Percentiles rank a stretch among this genome's conserved stretches.
Evolutionary conservation across 2,329 filamentous ascomycete species (phyloP).

Genomic region (Xylaria sp.): DNA sequence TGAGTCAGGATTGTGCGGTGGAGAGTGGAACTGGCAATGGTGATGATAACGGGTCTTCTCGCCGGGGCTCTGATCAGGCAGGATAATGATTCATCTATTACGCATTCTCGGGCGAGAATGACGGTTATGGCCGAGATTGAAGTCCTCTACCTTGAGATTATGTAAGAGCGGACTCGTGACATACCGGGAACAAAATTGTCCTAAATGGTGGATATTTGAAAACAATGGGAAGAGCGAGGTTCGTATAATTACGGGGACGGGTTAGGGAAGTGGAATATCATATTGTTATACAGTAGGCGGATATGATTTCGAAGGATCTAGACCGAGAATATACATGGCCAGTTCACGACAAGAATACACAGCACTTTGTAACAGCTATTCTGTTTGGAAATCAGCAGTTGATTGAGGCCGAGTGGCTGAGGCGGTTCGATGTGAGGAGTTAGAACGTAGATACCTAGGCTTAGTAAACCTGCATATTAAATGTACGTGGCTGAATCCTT

Average conservation of each 20-base stretch:
- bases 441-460: neutral
- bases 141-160: too few species aligned
- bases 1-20: neutral
- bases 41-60: neutral
- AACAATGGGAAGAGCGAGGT: neutral
- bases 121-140: too few species aligned
- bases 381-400: too few species aligned
- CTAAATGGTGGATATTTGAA: neutral
- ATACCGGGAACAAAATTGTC: too few species aligned
- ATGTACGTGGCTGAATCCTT: neutral
- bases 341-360: too few species aligned
- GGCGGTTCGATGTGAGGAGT: too few species aligned
- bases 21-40: neutral
- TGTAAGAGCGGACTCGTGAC: too few species aligned
- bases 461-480: slow-evolving; percentile 3
- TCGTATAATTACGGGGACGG: neutral
- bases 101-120: too few species aligned
- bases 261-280: neutral
- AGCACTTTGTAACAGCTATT: too few species aligned
- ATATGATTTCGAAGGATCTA: neutral
- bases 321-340: neutral
- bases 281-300: neutral
- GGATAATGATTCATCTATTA: neutral
- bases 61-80: neutral
- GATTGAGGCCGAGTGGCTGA: too few species aligned